Percentiles rank a stretch among this genome's conserved stretches.
Evolutionary conservation across 148 eudicot genomes (phyloP).

Genomic region (Polygonum aviculare): DNA sequence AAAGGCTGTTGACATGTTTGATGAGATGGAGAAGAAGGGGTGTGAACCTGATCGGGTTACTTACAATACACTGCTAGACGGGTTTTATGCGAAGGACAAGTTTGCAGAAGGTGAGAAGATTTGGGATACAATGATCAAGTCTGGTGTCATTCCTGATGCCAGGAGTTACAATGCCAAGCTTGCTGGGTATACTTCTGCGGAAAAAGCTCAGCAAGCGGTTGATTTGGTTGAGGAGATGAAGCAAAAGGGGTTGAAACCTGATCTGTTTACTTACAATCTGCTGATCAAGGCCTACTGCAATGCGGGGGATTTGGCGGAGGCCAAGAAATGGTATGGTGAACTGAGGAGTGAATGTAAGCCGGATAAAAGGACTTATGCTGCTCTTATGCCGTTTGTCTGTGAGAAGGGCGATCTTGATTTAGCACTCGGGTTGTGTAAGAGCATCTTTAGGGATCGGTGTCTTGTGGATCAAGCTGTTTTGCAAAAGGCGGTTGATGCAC

Average conservation of each 20-base stretch:
- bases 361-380: constrained; percentile 6
- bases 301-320: constrained; percentile 20
- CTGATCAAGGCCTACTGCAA: constrained; percentile 25
- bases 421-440: constrained; percentile 21
- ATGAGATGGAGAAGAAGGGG: constrained; percentile 31
- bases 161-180: constrained; percentile 21
- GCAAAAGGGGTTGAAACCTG: constrained; percentile 21
- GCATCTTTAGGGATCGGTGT: constrained; percentile 10
- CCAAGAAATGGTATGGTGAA: constrained; percentile 20
- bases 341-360: constrained; percentile 13
- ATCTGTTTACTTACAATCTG: constrained; percentile 20
- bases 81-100: constrained; percentile 13
- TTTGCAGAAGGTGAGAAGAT: constrained; percentile 29
- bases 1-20: constrained; percentile 14
- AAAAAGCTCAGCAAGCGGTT: constrained; percentile 12
- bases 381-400: constrained; percentile 22
- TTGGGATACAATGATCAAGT: constrained; percentile 21
- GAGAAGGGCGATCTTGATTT: constrained; percentile 21
- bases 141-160: constrained; percentile 23
- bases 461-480: constrained; percentile 12
- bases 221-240: constrained; percentile 22
- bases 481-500: constrained; percentile 26
- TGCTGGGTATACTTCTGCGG: constrained; percentile 15
- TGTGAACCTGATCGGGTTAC: constrained; percentile 20
- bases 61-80: constrained; percentile 19